phyloP scores from a whole-genome alignment of 2,329 filamentous ascomycete species.

The Coleophoma cylindrospora region DNA sequence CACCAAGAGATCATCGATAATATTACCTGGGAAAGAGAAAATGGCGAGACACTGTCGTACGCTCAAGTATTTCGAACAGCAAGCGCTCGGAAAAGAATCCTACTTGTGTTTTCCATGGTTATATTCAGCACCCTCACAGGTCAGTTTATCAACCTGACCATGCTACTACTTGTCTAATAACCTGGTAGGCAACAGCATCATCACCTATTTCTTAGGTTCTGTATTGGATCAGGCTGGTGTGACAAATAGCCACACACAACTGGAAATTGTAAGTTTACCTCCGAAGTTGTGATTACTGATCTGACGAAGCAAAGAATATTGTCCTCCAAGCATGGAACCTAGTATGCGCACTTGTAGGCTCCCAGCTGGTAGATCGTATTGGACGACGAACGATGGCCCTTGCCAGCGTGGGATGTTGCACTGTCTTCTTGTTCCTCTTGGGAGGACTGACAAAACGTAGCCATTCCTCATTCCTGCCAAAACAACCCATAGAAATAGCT shows the following conservation, averaged over 20 bases:
- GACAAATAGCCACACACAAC: neutral
- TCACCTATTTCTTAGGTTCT: neutral
- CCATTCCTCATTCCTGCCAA: neutral
- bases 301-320: conserved; percentile 30
- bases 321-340: conserved; percentile 43
- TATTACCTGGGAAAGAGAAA: neutral
- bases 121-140: neutral
- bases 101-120: neutral
- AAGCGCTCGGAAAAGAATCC: neutral
- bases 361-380: conserved; percentile 33
- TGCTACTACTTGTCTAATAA: no score
- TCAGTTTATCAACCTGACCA: neutral
- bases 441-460: conserved; percentile 44
- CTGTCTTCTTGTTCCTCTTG: conserved; percentile 41
- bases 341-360: conserved; percentile 32
- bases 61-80: neutral
- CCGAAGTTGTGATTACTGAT: no score
- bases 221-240: neutral
- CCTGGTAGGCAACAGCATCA: neutral
- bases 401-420: conserved; percentile 29
- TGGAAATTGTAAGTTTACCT: neutral
- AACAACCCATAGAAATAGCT: neutral
- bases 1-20: neutral
- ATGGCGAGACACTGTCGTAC: neutral
- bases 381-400: conserved; percentile 38